These are phyloP conservation scores for Podila clonocystis DNA, from an alignment of 192 early-diverging fungal genomes.

Conservation along the genomic window DNA sequence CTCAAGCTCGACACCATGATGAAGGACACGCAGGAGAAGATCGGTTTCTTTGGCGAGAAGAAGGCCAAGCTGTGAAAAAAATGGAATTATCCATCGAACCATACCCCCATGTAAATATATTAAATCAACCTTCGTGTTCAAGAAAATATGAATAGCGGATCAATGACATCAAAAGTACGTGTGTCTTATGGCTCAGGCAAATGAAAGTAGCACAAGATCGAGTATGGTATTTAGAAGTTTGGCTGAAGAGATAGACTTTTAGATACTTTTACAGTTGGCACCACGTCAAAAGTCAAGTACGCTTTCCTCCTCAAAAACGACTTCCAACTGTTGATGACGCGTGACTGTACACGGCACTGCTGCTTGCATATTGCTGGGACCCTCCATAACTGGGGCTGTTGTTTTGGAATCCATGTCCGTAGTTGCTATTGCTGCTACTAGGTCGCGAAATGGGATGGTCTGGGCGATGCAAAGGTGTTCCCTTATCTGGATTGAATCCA, in stretches of 20 bases:
- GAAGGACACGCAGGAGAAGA: constrained; percentile 55
- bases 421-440: constrained; percentile 38
- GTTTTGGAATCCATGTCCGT: constrained; percentile 5
- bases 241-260: too few relatives aligned
- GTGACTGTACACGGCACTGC: constrained; percentile 32
- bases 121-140: too few relatives aligned
- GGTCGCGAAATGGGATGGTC: constrained; percentile 31
- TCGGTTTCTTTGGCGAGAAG: constrained; percentile 11
- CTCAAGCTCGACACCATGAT: constrained; percentile 73
- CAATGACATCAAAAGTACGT: too few relatives aligned
- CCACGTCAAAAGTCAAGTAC: too few relatives aligned
- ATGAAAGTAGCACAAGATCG: too few relatives aligned
- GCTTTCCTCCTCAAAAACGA: constrained; percentile 19
- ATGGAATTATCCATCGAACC: background rate
- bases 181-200: too few relatives aligned
- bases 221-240: too few relatives aligned
- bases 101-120: too few relatives aligned
- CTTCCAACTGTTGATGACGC: constrained; percentile 16
- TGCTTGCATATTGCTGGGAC: constrained; percentile 27
- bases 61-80: constrained; percentile 66
- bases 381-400: constrained; percentile 9
- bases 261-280: too few relatives aligned
- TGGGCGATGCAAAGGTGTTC: constrained; percentile 1
- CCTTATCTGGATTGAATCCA: constrained; percentile 37
- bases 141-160: too few relatives aligned